These are phyloP conservation scores for Punica granatum DNA, from an alignment of 345 rosid species.

Conservation along the genomic window DNA sequence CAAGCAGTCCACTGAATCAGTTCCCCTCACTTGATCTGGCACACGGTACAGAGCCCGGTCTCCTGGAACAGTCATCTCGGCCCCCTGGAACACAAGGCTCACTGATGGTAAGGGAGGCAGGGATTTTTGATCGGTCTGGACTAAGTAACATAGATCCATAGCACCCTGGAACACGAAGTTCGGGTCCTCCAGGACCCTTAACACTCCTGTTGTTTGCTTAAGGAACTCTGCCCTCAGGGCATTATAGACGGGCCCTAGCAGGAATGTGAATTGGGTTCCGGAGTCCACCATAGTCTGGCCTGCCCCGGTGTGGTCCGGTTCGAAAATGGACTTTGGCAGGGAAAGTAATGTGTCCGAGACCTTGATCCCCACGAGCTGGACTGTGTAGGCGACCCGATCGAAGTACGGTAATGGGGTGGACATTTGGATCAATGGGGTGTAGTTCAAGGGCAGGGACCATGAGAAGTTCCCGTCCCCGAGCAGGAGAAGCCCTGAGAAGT, in stretches of 20 bases:
- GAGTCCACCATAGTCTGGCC: slow-evolving; percentile 97
- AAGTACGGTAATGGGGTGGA: slow-evolving; percentile 69
- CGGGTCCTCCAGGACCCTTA: slow-evolving; percentile 54
- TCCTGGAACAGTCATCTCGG: slow-evolving; percentile 63
- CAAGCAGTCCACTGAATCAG: slow-evolving; percentile 67
- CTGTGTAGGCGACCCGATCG: slow-evolving; percentile 86
- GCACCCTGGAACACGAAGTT: slow-evolving; percentile 79
- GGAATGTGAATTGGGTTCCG: slow-evolving; percentile 85
- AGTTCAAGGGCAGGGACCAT: slow-evolving; percentile 47
- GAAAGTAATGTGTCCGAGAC: slow-evolving; percentile 49
- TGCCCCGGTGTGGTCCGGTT: slow-evolving; percentile 90
- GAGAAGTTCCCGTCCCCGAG: slow-evolving; percentile 77
- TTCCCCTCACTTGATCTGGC: slow-evolving; percentile 47
- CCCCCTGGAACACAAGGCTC: slow-evolving; percentile 62
- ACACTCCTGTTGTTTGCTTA: slow-evolving; percentile 41
- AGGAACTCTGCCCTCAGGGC: slow-evolving; percentile 54
- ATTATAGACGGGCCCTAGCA: slow-evolving; percentile 73
- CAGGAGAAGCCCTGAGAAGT: slow-evolving; percentile 61
- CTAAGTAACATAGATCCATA: slow-evolving; percentile 75
- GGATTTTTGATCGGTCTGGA: slow-evolving; percentile 21
- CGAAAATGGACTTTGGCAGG: slow-evolving; percentile 49
- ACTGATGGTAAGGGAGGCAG: slow-evolving; percentile 51
- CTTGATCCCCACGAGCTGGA: slow-evolving; percentile 78
- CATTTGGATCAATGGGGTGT: slow-evolving; percentile 67
- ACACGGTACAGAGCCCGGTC: slow-evolving; percentile 55